Base-by-base conservation (phyloP, 106 monocot species). In the Xerophyta viscosa region DNA sequence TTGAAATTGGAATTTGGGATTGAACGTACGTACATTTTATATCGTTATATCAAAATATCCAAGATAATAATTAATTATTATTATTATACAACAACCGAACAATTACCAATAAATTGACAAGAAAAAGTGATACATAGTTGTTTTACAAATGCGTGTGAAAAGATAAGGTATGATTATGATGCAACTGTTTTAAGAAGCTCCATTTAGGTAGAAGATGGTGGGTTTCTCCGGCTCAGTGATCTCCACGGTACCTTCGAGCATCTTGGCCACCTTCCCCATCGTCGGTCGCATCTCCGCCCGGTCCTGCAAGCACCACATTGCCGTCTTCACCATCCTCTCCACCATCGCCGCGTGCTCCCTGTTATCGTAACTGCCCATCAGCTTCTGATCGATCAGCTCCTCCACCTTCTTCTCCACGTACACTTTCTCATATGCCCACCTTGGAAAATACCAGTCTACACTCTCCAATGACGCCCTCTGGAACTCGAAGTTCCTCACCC, bases 211-310 rank as follows among this genome's bases (percentile, higher is more conserved):
- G 71, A 86, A 80, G 30, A 86, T 72, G 17, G 60, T 63, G 11
- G 83, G 83, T 44, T 73, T 83, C 3, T 50, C 66, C 7, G 84
- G 84, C 46, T 74, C 70, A 0, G 77, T 84, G 21, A 91, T 77
- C 63, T 91, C 90, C 44, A 85, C 77, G 0, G 77, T 54, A 3
- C 84, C 84, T 24, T 91, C 90, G n/a, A 91, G 71, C 90, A 91
- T 91, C 68, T 91, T 91, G 17, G 81, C 66, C 29, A 91, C 90
- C 56, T 85, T 91, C 28, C 90, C 90, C 90, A 91, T 91, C 8
- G 90, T 77, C 10, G 84, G 90, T 56, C 90, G 46, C 46, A 57
- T 45, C 50, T 84, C 84, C 12, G 84, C 68, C 22, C 71, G 69
- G 29, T 81, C 80, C 73, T 90, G 90, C 46, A 84, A 54, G 69